Evolutionary conservation across 2,329 filamentous ascomycete species (phyloP).

Genomic region (Seiridium unicorne): DNA sequence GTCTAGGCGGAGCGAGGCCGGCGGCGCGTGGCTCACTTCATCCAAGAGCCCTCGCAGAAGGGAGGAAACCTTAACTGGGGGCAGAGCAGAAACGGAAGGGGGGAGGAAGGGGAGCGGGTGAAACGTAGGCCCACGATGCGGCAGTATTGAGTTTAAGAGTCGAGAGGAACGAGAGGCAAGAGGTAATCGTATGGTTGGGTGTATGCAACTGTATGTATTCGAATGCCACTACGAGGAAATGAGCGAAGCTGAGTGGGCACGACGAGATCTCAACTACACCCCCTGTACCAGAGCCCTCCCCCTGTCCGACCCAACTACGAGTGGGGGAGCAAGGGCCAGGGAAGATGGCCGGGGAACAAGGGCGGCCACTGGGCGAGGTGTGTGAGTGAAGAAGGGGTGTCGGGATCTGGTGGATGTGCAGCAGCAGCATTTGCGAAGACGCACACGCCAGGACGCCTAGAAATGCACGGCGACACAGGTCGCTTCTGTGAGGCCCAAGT

Average conservation of each 20-base stretch:
- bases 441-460: no score
- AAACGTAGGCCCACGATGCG: background rate
- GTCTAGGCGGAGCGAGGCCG: background rate
- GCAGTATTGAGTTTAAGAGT: background rate
- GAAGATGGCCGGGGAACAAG: constrained; percentile 4
- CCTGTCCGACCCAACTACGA: constrained; percentile 9
- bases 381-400: background rate
- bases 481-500: no score
- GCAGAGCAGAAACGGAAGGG: background rate
- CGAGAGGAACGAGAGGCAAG: constrained; percentile 8
- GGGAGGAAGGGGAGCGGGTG: background rate
- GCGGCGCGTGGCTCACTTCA: background rate
- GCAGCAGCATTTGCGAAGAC: background rate
- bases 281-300: constrained; percentile 1
- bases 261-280: constrained; percentile 3
- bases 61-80: background rate
- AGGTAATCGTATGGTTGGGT: constrained; percentile 9
- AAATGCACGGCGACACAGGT: no score
- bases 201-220: constrained; percentile 14
- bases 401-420: background rate
- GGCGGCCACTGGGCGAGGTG: background rate
- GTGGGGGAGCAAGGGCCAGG: constrained; percentile 11
- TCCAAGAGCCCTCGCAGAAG: background rate
- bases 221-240: constrained; percentile 9
- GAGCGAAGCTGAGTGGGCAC: constrained; percentile 9